phyloP scores from a whole-genome alignment of 352 stramenopile genomes.

The Phytophthora rubi region DNA sequence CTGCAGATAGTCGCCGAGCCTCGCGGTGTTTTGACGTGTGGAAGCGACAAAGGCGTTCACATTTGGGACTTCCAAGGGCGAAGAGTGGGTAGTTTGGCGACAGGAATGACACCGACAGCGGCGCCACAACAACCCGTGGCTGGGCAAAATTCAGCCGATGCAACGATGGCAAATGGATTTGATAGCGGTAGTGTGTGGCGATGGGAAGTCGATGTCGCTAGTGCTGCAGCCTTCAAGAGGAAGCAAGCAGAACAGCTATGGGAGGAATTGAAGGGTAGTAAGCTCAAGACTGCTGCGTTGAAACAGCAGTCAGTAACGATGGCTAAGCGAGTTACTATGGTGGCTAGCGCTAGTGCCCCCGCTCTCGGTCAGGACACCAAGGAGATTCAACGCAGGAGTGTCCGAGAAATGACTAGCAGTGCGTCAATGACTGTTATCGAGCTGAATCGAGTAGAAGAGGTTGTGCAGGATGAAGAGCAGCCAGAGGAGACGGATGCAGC shows the following conservation, averaged over 20 bases:
- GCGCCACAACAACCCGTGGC: slow-evolving; percentile 9
- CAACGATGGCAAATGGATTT: neutral
- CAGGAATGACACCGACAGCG: slow-evolving; percentile 7
- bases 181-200: slow-evolving; percentile 37
- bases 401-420: slow-evolving; percentile 18
- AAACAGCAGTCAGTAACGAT: slow-evolving; percentile 34
- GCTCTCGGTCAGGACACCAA: slow-evolving; percentile 22
- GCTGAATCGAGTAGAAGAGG: slow-evolving; percentile 4
- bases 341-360: slow-evolving; percentile 34
- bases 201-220: slow-evolving; percentile 56
- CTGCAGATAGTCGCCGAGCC: slow-evolving; percentile 69
- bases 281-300: slow-evolving; percentile 39
- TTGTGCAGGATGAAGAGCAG: slow-evolving; percentile 10
- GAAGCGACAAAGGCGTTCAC: slow-evolving; percentile 64
- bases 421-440: slow-evolving; percentile 26
- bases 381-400: slow-evolving; percentile 3
- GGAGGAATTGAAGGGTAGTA: slow-evolving; percentile 57
- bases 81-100: slow-evolving; percentile 44
- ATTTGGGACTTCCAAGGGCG: slow-evolving; percentile 64
- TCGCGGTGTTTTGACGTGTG: slow-evolving; percentile 63
- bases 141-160: neutral
- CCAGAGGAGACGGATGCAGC: slow-evolving; percentile 14
- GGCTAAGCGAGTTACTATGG: slow-evolving; percentile 30
- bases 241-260: slow-evolving; percentile 66
- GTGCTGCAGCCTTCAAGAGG: slow-evolving; percentile 44